phyloP scores from a whole-genome alignment of 306 rosid genomes.

The Castanea sativa region DNA sequence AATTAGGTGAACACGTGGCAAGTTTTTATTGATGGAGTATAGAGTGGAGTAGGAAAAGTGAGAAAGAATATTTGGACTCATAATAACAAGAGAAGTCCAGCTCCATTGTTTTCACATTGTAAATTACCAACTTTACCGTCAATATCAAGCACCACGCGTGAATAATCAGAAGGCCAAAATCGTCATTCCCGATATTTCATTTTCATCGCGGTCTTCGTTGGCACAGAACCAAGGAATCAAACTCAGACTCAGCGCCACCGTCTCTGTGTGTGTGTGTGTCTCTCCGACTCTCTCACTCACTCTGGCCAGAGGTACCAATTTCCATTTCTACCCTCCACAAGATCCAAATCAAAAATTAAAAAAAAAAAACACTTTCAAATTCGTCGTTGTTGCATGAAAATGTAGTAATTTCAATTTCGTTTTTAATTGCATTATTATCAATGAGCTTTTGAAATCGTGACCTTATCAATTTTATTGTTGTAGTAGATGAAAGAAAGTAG shows the following conservation, averaged over 20 bases:
- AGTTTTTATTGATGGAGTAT: no score
- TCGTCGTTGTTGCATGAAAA: not conserved
- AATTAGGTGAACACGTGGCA: no score
- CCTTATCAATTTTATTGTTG: not conserved
- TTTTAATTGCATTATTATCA: not conserved
- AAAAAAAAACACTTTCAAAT: no score
- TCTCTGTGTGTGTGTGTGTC: not conserved
- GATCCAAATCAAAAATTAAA: not conserved
- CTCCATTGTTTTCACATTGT: not conserved
- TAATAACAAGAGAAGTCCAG: slow-evolving; percentile 4
- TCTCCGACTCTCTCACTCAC: not conserved
- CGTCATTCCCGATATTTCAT: slow-evolving; percentile 3
- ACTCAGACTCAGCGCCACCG: not conserved
- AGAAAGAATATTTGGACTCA: no score
- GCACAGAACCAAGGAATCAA: slow-evolving; percentile 3
- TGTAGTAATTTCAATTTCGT: not conserved
- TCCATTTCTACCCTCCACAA: not conserved
- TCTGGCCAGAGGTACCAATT: slow-evolving; percentile 19
- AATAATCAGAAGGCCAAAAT: not conserved
- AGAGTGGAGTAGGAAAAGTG: no score
- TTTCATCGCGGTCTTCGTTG: slow-evolving; percentile 27
- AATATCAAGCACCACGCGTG: not conserved
- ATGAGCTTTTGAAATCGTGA: not conserved
- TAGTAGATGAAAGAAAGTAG: slow-evolving; percentile 68
- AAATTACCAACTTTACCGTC: slow-evolving; percentile 1